Percentiles rank a stretch among this genome's conserved stretches.
phyloP scores from a whole-genome alignment of 371 early-diverging fungal species.

The Dichotomocladium elegans region DNA sequence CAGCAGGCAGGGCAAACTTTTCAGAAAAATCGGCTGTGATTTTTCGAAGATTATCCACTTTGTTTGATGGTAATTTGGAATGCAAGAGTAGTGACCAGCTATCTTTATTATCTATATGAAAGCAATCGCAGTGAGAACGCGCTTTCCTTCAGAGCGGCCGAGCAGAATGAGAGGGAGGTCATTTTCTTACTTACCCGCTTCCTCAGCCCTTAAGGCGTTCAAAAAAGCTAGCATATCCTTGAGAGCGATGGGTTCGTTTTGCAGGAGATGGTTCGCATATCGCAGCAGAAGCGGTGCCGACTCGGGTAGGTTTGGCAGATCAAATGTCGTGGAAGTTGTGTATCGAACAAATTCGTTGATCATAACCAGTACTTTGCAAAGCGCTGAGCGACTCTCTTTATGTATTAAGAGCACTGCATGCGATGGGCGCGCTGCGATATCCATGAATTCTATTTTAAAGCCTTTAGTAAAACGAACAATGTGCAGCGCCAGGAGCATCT shows the following conservation, averaged over 20 bases:
- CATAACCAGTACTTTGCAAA: conserved; percentile 20
- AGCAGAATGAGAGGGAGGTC: neutral
- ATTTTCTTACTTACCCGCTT: neutral
- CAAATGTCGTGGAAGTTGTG: conserved; percentile 16
- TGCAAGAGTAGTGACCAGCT: conserved; percentile 8
- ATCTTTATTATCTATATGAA: neutral
- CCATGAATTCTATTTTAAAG: conserved; percentile 8
- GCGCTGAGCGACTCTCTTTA: conserved; percentile 16
- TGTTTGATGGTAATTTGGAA: conserved; percentile 12
- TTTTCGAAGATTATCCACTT: conserved; percentile 3
- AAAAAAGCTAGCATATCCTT: conserved; percentile 26
- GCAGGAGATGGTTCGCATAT: conserved; percentile 17
- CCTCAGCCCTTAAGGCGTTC: conserved; percentile 11
- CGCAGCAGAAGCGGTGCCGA: conserved; percentile 21
- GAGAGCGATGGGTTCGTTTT: conserved; percentile 21
- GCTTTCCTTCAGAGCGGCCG: too few relatives aligned
- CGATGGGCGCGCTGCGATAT: conserved; percentile 18
- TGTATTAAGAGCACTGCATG: conserved; percentile 36
- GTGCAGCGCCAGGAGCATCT: too few relatives aligned
- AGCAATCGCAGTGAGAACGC: neutral
- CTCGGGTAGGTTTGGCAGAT: conserved; percentile 24
- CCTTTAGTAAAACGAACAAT: too few relatives aligned
- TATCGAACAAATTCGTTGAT: conserved; percentile 32
- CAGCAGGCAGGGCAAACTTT: conserved; percentile 33
- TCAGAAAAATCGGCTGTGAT: conserved; percentile 22